phyloP scores from a whole-genome alignment of 2,329 filamentous ascomycete genomes.

The Thelonectria discophora region DNA sequence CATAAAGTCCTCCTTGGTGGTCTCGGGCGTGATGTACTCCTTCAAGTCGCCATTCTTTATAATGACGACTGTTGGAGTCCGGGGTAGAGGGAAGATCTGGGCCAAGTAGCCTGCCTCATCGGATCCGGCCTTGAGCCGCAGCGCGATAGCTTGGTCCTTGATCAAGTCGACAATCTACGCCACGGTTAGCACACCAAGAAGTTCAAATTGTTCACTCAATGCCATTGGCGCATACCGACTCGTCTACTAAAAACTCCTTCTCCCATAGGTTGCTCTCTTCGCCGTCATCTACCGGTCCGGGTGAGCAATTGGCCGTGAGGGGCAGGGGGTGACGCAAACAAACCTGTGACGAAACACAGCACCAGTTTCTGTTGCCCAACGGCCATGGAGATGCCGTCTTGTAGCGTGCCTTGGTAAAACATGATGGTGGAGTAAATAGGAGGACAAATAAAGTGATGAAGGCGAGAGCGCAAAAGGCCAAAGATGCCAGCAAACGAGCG shows the following conservation, averaged over 20 bases:
- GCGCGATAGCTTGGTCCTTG: conserved; percentile 69
- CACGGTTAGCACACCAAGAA: conserved; percentile 22
- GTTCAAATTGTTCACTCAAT: conserved; percentile 1
- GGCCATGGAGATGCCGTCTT: conserved; percentile 81
- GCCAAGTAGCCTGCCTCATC: conserved; percentile 83
- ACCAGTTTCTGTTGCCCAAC: conserved; percentile 80
- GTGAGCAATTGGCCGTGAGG: conserved; percentile 27
- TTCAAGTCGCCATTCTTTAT: conserved; percentile 82
- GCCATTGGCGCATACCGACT: conserved; percentile 56
- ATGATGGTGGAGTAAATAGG: conserved; percentile 55
- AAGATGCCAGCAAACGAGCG: neutral
- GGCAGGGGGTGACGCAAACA: conserved; percentile 34
- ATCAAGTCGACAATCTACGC: conserved; percentile 65
- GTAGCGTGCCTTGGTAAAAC: conserved; percentile 84
- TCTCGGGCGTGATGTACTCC: conserved; percentile 76
- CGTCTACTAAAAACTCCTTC: conserved; percentile 68
- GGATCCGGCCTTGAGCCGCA: conserved; percentile 76
- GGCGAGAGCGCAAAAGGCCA: neutral
- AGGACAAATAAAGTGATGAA: neutral
- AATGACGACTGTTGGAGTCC: conserved; percentile 80
- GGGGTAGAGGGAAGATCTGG: conserved; percentile 82
- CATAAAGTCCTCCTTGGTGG: conserved; percentile 72
- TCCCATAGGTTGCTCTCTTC: conserved; percentile 79
- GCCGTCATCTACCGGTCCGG: conserved; percentile 50
- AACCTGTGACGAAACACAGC: conserved; percentile 84